Base-by-base conservation (phyloP, 352 stramenopile species). In the Phytophthora fragariaefolia region DNA sequence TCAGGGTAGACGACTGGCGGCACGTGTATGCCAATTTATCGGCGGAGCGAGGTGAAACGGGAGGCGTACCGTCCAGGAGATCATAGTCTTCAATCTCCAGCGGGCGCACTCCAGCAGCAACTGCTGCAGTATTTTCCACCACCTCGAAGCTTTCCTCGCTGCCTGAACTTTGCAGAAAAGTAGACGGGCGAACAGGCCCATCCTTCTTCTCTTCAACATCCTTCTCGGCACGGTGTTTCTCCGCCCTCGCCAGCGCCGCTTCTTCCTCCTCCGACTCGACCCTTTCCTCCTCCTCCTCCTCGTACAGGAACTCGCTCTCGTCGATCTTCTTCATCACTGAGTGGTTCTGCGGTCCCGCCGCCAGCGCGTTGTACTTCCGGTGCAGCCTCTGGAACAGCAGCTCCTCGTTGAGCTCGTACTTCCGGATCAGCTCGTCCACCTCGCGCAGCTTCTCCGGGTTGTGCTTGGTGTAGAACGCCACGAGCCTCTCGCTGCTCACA, bases 371-470 rank as follows among this genome's bases (percentile, higher is more conserved):
- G 71, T 95, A 95, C 64, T 95, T 95, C 55, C 83, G 77, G 49
- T 93, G 83, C 51, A 95, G 59, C 7, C 85, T 75, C 56, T 75
- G 73, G 49, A 93, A 95, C 38, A 95, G 61, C 32, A 94, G 66
- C 51, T 95, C 81, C 63, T 95, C 85, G 51, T 94, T 92, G 26
- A 82, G 63, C 42, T 87, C 69, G 60, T 94, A 95, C 59, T 92
- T 92, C 30, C 76, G 69, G 7, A 95, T 47, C 17, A 93, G 68
- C n/a, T 78, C 68, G 20, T 89, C 79, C 27, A 95, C 76, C 23
- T 89, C 67, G 1, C 45, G 32, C 30, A 95, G 64, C 61, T 95
- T 95, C 23, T 66, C 49, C 7, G 85, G 82, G 54, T 95, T 93
- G 71, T 93, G 76, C 65, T 89, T 87, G 2, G 56, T 58, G 65